Evolutionary conservation across 176 grass and related monocot genomes (phyloP), one percentile per base, ranked within the genome.

Genomic region (Pontederia paniculata): DNA sequence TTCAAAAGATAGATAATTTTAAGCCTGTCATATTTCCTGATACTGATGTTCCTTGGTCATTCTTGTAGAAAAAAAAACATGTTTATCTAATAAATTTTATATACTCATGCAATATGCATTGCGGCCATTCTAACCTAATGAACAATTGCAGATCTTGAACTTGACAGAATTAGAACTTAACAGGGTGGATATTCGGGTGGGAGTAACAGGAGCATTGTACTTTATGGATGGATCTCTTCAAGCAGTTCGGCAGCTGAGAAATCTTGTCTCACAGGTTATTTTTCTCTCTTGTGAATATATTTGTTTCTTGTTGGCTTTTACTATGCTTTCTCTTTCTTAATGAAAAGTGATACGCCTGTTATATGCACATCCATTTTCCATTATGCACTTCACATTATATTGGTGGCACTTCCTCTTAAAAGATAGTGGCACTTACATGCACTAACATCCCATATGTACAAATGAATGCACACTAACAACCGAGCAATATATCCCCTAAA

Each of bases 91-190:
- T 8, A 22, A 22, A 23, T 21, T 0, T 63, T 63, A 45, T 12
- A 17, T 2, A 31, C 15, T 21, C 18, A 23, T 44, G 8, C 2
- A 54, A 28, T 48, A 22, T 44, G 58, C 9, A 57, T 52, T 22
- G 60, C 23, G 41, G 19, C 23, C 22, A 52, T 71, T 71, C 69
- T 61, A 13, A 61, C 69, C 17, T 45, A 43, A 17, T 52, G 21
- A 64, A 48, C 54, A 52, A 50, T 70, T 74, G 67, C 93, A 97
- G 93, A 84, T 97, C 67, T 70, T 97, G 58, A 97, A 97, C 83
- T 97, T 97, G 80, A 91, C 93, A 15, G 93, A 97, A 68, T 48
- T 90, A 72, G 93, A 97, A 70, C 93, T 97, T 60, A 97, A 90
- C 69, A 77, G 86, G 66, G 93, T 97, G 23, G 93, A 97, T 70